Evolutionary conservation across 2,329 filamentous ascomycete genomes (phyloP), one percentile per base, ranked within the genome.

Genomic region (Clathrospora elynae): DNA sequence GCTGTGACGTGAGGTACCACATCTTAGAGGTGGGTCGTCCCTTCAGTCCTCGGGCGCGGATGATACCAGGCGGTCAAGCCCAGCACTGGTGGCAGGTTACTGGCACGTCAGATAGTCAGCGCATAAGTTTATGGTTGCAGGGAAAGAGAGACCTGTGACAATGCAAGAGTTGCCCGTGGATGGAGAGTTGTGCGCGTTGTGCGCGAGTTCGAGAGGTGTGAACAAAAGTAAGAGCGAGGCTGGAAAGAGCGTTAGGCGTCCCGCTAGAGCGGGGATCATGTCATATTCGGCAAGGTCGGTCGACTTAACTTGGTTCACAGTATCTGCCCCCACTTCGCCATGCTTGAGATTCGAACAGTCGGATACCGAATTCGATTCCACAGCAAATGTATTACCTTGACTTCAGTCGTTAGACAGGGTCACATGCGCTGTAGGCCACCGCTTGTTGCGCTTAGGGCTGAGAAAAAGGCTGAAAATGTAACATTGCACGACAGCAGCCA

Each of bases 401-500:
- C n/a, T n/a, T n/a, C n/a, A n/a, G n/a, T n/a, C n/a, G n/a, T n/a
- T n/a, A n/a, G n/a, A n/a, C n/a, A n/a, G 10, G 16, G 9, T 29
- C n/a, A 17, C 3, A 29, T 37, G n/a, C 29, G 14, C 24, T 25
- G 28, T 20, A 16, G 10, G 19, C 46, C 23, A 46, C 28, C 25
- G 42, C 40, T 35, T 23, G 33, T 45, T 42, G 6, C 37, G n/a
- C 19, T 8, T 30, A 35, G 17, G 26, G 31, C 40, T 42, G 34
- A 43, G 29, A 19, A 9, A 12, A 38, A 26, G 35, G 42, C 32
- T 44, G 19, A 22, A 18, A 8, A 29, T 35, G 42, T 19, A 40
- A 44, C 39, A 46, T 53, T 33, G 28, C 23, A 47, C 49, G 28
- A 22, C 35, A 14, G 26, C 22, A 42, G 13, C 28, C 12, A 23